Base-by-base conservation (phyloP, 306 rosid genomes). In the Cucurbita moschata region DNA sequence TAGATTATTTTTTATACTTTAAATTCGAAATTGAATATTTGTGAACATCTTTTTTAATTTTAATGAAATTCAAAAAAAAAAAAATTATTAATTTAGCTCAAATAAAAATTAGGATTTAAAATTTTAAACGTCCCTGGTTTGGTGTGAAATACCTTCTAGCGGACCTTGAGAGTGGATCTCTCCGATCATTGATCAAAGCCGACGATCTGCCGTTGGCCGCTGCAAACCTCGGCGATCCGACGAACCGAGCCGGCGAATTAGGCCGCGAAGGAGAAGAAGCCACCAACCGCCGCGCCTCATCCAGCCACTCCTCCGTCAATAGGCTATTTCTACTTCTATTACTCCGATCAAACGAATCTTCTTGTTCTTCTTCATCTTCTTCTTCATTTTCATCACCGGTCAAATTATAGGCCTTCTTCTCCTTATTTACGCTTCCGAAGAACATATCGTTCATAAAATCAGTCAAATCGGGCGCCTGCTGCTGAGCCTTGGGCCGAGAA, bases 401-500 rank as follows among this genome's bases (percentile, higher is more conserved):
- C 61, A 92, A 79, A 78, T 88, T 82, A 65, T 90, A 92, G 2
- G 67, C 65, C 72, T 78, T 92, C 64, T 71, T 76, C 8, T 79
- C 73, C 18, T 43, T 5, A 7, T 73, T 80, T 0, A 42, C 75
- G 4, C 83, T 46, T 23, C 96, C 92, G 0, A 85, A 92, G 52
- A 90, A 89, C 96, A 82, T 83, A 82, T 92, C 96, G 81, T 88
- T 90, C 88, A 92, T 90, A 84, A 88, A 90, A 65, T 92, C 98
- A 0, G 91, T 88, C 21, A 90, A 82, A 85, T 90, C 96, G 19
- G 91, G 88, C 0, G 66, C 87, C 7, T 79, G 76, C 6, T 80
- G 77, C 14, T 77, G 80, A 42, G 81, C 74, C 49, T 19, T 70
- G 0, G 76, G 81, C 49, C 75, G 71, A 18, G 26, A 46, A 73